Conservation (phyloP, 257 asterid genomes). For the Petunia axillaris region DNA sequence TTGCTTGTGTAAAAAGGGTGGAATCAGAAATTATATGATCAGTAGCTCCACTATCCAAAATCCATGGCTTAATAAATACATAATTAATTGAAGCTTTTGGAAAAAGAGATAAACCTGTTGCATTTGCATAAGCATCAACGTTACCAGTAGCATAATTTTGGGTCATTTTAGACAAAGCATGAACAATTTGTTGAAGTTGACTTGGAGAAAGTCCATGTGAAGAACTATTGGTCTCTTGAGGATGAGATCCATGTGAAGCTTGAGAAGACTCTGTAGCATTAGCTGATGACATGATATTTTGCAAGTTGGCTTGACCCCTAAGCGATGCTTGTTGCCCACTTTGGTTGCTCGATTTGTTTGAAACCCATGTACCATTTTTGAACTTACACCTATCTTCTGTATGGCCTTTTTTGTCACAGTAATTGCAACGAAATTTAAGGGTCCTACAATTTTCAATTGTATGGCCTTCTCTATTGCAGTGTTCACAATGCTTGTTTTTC, state of each 20-base stretch:
- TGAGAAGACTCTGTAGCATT: neutral
- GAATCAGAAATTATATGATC: slow-evolving; percentile 22
- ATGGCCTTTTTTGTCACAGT: neutral
- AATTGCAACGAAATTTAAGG: too few species aligned
- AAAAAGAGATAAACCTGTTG: neutral
- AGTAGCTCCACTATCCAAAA: slow-evolving; percentile 21
- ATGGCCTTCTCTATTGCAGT: too few species aligned
- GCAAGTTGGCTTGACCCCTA: neutral
- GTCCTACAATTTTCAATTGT: too few species aligned
- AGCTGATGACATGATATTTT: neutral
- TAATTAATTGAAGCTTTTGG: neutral
- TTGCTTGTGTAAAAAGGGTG: neutral
- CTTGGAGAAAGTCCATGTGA: neutral
- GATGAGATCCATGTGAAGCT: neutral
- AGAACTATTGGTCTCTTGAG: neutral
- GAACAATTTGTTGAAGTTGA: neutral
- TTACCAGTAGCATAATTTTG: neutral
- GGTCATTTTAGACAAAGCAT: neutral
- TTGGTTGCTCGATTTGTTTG: neutral
- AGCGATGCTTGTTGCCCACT: neutral
- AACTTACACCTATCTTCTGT: slow-evolving; percentile 8
- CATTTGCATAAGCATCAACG: neutral
- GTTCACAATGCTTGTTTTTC: too few species aligned
- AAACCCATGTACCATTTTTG: neutral
- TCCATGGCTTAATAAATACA: neutral